Conservation (phyloP, 495 filamentous ascomycete species). For the Podospora pseudopauciseta region DNA sequence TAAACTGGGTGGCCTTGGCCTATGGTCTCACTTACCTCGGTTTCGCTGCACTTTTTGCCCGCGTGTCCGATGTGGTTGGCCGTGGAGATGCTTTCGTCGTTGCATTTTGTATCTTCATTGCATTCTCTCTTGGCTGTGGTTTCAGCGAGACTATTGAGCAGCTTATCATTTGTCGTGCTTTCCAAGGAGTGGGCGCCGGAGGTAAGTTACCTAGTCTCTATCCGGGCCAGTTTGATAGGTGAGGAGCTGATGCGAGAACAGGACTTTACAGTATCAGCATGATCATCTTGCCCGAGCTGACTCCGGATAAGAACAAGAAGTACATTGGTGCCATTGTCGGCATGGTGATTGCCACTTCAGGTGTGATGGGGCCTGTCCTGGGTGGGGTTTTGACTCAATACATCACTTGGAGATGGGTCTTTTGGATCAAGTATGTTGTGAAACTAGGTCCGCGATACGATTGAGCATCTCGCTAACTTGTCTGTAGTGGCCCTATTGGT, state of each 20-base stretch:
- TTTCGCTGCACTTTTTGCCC: constrained; percentile 46
- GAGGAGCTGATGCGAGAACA: background rate
- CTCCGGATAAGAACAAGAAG: constrained; percentile 35
- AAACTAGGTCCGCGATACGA: constrained; percentile 1
- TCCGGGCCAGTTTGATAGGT: background rate
- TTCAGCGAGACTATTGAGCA: constrained; percentile 43
- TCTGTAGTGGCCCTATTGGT: constrained; percentile 46
- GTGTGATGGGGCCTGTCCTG: constrained; percentile 56
- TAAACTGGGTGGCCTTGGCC: constrained; percentile 48
- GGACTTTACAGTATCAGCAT: constrained; percentile 48
- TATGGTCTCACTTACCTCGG: constrained; percentile 46
- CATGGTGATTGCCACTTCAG: constrained; percentile 30
- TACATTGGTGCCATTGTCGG: constrained; percentile 36
- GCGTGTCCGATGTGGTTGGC: constrained; percentile 52
- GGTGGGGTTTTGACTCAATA: constrained; percentile 61
- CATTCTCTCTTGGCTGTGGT: constrained; percentile 54
- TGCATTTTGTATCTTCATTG: constrained; percentile 51
- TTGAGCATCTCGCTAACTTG: constrained; percentile 6
- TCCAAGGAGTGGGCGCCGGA: constrained; percentile 41
- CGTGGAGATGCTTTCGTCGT: constrained; percentile 45
- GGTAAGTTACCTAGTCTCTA: background rate
- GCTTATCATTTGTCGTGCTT: constrained; percentile 43
- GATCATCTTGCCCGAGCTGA: constrained; percentile 51
- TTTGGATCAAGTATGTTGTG: constrained; percentile 57
- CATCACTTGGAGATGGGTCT: constrained; percentile 63